Conservation (phyloP, 2,329 filamentous ascomycete genomes). For the Botrytis deweyae region DNA sequence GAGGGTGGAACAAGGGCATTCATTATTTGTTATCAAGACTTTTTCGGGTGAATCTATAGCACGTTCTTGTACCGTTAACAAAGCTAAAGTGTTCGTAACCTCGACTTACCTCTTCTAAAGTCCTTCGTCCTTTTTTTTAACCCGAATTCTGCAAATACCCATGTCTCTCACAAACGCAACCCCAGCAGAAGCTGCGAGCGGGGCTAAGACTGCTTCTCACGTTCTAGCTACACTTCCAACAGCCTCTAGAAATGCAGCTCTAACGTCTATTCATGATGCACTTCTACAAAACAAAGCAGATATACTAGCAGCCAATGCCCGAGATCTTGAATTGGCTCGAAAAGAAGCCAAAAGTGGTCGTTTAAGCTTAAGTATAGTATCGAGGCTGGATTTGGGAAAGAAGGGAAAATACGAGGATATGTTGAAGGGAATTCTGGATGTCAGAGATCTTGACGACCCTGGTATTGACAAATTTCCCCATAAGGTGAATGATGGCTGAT, state of each 20-base stretch:
- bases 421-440: slow-evolving; percentile 91
- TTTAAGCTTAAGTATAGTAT: slow-evolving; percentile 79
- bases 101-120: not conserved
- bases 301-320: slow-evolving; percentile 84
- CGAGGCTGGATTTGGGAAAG: slow-evolving; percentile 81
- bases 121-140: not conserved
- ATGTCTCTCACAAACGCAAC: slow-evolving; percentile 92
- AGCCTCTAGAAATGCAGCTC: slow-evolving; percentile 75
- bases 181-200: slow-evolving; percentile 71
- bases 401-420: slow-evolving; percentile 96
- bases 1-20: slow-evolving; percentile 1
- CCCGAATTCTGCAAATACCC: not conserved
- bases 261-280: slow-evolving; percentile 79
- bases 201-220: slow-evolving; percentile 79
- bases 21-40: not conserved
- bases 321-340: slow-evolving; percentile 73
- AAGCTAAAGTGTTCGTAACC: too few relatives aligned
- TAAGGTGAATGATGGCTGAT: slow-evolving; percentile 18
- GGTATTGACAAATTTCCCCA: slow-evolving; percentile 48
- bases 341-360: slow-evolving; percentile 72
- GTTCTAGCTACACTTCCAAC: slow-evolving; percentile 77
- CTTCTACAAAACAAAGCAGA: slow-evolving; percentile 66
- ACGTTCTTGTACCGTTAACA: not conserved
- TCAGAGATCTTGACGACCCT: slow-evolving; percentile 80
- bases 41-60: not conserved